phyloP scores from a whole-genome alignment of 805 yeast species.

The Torulaspora quercuum region DNA sequence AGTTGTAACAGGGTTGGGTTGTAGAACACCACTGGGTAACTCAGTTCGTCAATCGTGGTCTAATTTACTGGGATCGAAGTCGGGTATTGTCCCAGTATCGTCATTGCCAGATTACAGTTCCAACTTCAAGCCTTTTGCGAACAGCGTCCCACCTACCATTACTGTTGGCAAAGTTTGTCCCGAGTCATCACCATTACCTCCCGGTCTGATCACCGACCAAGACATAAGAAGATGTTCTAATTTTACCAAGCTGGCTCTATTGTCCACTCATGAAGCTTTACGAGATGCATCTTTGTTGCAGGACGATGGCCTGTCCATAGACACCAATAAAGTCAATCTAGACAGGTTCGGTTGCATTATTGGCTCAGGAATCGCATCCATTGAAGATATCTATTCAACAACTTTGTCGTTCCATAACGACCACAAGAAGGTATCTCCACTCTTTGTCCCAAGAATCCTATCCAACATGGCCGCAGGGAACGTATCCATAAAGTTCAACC shows the following conservation, averaged over 20 bases:
- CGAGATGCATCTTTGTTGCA: constrained; percentile 54
- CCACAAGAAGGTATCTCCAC: constrained; percentile 68
- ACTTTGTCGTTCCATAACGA: constrained; percentile 35
- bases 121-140: constrained; percentile 41
- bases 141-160: constrained; percentile 54
- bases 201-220: constrained; percentile 40
- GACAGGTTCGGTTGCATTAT: constrained; percentile 63
- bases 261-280: constrained; percentile 75
- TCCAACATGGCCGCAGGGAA: constrained; percentile 95
- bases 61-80: constrained; percentile 46
- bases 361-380: constrained; percentile 91
- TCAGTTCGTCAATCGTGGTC: constrained; percentile 57
- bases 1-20: constrained; percentile 89
- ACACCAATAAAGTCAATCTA: constrained; percentile 27
- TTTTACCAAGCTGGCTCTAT: constrained; percentile 75
- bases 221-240: constrained; percentile 56
- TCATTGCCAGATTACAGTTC: constrained; percentile 34
- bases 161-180: constrained; percentile 74
- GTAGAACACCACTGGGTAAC: constrained; percentile 81
- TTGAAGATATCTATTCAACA: constrained; percentile 58
- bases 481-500: constrained; percentile 70
- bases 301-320: constrained; percentile 27
- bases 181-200: constrained; percentile 40
- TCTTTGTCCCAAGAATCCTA: constrained; percentile 78
- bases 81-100: constrained; percentile 59